A percentile compares a stretch with the other conserved stretches of the same genome.
Evolutionary conservation across 1,284 basidiomycete species (phyloP).

Genomic region (Sporisorium iseilematis-ciliati): DNA sequence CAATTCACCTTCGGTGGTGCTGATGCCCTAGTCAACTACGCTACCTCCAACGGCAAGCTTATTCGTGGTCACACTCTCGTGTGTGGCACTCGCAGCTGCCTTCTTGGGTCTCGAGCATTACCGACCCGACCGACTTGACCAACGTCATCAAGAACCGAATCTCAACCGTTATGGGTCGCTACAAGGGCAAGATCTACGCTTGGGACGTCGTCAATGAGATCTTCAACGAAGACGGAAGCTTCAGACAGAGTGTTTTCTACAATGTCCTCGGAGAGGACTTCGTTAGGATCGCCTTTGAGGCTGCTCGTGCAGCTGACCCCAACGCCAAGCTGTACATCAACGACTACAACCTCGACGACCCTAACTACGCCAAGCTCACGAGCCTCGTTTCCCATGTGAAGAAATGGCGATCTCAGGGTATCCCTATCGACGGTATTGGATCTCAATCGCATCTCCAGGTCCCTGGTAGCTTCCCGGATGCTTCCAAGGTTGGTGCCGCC

Average conservation of each 20-base stretch:
- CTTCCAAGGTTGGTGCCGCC: constrained; percentile 17
- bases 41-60: constrained; percentile 18
- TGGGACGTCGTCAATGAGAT: constrained; percentile 35
- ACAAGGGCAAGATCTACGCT: constrained; percentile 35
- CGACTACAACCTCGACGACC: constrained; percentile 26
- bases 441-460: constrained; percentile 26
- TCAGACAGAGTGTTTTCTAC: constrained; percentile 26
- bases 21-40: constrained; percentile 31
- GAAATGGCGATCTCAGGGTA: constrained; percentile 24
- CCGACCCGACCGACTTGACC: constrained; percentile 22
- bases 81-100: constrained; percentile 34
- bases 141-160: constrained; percentile 30
- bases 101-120: constrained; percentile 17
- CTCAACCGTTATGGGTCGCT: constrained; percentile 16
- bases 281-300: constrained; percentile 28
- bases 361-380: constrained; percentile 21
- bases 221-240: constrained; percentile 31
- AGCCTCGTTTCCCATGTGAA: constrained; percentile 20
- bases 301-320: constrained; percentile 17
- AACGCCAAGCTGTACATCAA: constrained; percentile 36
- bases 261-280: constrained; percentile 29
- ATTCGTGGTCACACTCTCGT: constrained; percentile 30
- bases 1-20: constrained; percentile 18
- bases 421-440: constrained; percentile 32
- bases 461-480: constrained; percentile 17